These are phyloP conservation scores for Lepraria neglecta DNA, from an alignment of 495 filamentous ascomycete genomes.

Conservation along the genomic window DNA sequence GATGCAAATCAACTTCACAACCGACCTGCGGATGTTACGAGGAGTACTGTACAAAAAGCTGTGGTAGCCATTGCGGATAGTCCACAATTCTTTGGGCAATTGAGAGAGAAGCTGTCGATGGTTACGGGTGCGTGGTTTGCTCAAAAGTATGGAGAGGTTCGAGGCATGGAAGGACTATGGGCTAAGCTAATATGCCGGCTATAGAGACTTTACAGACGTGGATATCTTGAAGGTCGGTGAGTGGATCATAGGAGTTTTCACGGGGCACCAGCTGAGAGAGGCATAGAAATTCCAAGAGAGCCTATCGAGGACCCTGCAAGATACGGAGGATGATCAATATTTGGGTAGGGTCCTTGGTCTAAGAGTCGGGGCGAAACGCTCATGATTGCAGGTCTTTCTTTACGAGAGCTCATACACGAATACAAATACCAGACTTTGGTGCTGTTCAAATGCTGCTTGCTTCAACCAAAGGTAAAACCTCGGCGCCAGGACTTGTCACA, in stretches of 20 bases:
- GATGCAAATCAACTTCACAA: constrained; percentile 70
- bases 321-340: constrained; percentile 73
- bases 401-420: constrained; percentile 86
- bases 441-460: constrained; percentile 81
- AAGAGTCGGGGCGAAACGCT: constrained; percentile 22
- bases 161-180: constrained; percentile 32
- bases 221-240: constrained; percentile 61
- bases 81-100: constrained; percentile 70
- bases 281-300: constrained; percentile 82
- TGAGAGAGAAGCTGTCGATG: constrained; percentile 76
- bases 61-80: constrained; percentile 94
- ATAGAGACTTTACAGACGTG: constrained; percentile 63
- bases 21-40: constrained; percentile 80
- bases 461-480: constrained; percentile 79
- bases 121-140: constrained; percentile 96
- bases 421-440: constrained; percentile 91
- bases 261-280: constrained; percentile 4
- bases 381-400: constrained; percentile 56
- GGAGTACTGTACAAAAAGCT: constrained; percentile 95
- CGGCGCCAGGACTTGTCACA: neutral
- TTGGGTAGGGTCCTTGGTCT: constrained; percentile 50
- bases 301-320: constrained; percentile 57
- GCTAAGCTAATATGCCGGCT: constrained; percentile 4
- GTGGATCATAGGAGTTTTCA: constrained; percentile 11
- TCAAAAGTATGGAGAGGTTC: constrained; percentile 69